phyloP scores from a whole-genome alignment of 805 yeast species.

The Ogataea populi-albae region DNA sequence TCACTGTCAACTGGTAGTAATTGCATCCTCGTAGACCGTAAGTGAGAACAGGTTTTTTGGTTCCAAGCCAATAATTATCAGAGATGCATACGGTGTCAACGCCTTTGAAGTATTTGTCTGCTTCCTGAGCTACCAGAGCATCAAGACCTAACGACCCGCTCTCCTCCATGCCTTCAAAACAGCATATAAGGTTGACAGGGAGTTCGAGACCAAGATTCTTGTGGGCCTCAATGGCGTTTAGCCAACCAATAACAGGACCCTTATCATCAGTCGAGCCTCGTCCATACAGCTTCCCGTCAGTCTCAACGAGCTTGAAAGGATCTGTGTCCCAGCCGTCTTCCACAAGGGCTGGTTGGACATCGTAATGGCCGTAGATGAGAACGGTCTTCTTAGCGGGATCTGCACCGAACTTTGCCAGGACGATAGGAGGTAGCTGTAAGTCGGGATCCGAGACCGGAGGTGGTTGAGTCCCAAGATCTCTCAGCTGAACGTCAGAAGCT shows the following conservation, averaged over 20 bases:
- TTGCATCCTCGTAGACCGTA: slow-evolving; percentile 97
- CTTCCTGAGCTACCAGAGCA: slow-evolving; percentile 74
- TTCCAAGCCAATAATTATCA: slow-evolving; percentile 98
- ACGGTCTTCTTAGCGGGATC: slow-evolving; percentile 85
- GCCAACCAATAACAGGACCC: slow-evolving; percentile 98
- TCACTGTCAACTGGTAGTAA: slow-evolving; percentile 78
- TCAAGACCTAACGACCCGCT: slow-evolving; percentile 93
- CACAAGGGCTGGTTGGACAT: slow-evolving; percentile 90
- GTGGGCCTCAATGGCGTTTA: slow-evolving; percentile 90
- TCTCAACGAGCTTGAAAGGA: slow-evolving; percentile 76
- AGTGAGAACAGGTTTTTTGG: slow-evolving; percentile 93
- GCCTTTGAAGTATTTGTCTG: slow-evolving; percentile 72
- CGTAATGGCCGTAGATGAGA: slow-evolving; percentile 94
- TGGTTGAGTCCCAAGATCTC: slow-evolving; percentile 84
- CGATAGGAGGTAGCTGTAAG: slow-evolving; percentile 87
- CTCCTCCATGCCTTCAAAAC: slow-evolving; percentile 99
- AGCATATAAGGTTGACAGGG: slow-evolving; percentile 88
- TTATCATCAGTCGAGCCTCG: slow-evolving; percentile 98
- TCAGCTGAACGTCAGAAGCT: slow-evolving; percentile 76
- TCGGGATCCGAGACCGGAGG: slow-evolving; percentile 73
- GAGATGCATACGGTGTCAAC: slow-evolving; percentile 95
- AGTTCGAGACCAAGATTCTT: slow-evolving; percentile 76
- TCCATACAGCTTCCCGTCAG: slow-evolving; percentile 72
- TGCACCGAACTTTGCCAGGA: slow-evolving; percentile 81
- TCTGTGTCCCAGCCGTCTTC: slow-evolving; percentile 97